Evolutionary conservation across 2,329 filamentous ascomycete species (phyloP).

Genomic region (Sarocladium oryzae): DNA sequence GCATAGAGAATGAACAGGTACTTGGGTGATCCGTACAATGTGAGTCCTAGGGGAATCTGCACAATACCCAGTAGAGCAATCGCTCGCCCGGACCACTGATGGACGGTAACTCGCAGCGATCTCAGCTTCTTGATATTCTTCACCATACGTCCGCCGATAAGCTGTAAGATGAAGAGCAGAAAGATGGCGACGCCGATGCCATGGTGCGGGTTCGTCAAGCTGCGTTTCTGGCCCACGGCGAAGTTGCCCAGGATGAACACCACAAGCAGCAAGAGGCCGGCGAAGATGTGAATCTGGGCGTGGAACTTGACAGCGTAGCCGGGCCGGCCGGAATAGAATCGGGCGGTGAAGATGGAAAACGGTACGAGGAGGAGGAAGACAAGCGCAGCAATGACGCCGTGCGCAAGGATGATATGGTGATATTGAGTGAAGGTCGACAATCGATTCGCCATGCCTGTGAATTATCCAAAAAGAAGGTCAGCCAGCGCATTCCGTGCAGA

Average conservation of each 20-base stretch:
- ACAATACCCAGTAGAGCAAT: conserved; percentile 76
- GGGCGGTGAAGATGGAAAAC: conserved; percentile 63
- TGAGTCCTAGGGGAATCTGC: conserved; percentile 83
- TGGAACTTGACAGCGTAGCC: conserved; percentile 61
- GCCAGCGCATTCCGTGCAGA: background rate
- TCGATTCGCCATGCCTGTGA: conserved; percentile 73
- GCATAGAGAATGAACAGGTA: conserved; percentile 81
- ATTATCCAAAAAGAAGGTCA: conserved; percentile 16
- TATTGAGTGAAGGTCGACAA: conserved; percentile 66
- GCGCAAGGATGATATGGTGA: conserved; percentile 61
- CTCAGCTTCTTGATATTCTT: conserved; percentile 42
- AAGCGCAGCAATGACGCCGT: conserved; percentile 65
- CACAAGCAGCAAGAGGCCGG: conserved; percentile 60
- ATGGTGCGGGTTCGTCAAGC: conserved; percentile 75
- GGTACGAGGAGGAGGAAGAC: conserved; percentile 71
- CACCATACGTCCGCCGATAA: conserved; percentile 62
- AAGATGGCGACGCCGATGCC: conserved; percentile 78
- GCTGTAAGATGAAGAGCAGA: conserved; percentile 63
- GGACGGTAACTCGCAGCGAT: conserved; percentile 56
- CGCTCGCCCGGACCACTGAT: conserved; percentile 79
- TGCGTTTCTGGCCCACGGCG: conserved; percentile 66
- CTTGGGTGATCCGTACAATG: conserved; percentile 85
- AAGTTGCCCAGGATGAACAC: conserved; percentile 71
- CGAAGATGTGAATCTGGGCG: conserved; percentile 66
- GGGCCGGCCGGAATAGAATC: conserved; percentile 60